Conservation (phyloP, 345 rosid species). For the Murraya koenigii region DNA sequence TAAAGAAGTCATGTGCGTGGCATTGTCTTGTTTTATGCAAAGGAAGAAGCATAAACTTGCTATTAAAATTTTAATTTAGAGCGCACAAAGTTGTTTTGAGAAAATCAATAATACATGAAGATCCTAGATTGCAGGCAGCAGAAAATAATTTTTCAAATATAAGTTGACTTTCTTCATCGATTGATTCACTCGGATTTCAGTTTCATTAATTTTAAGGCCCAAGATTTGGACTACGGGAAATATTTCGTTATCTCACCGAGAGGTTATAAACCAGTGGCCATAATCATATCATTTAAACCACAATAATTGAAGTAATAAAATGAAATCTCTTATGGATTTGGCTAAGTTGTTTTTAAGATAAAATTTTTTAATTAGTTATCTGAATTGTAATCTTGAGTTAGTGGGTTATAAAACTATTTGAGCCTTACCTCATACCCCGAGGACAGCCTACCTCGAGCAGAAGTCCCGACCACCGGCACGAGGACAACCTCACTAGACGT, state of each 20-base stretch:
- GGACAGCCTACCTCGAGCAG: no score
- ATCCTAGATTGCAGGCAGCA: conserved; percentile 23
- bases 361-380: no score
- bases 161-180: conserved; percentile 27
- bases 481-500: no score
- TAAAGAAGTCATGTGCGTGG: conserved; percentile 30
- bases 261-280: neutral
- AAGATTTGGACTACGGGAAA: conserved; percentile 5
- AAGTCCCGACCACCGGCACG: no score
- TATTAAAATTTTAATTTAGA: neutral
- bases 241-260: neutral
- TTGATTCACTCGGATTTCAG: conserved; percentile 22
- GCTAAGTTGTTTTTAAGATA: no score
- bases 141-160: neutral
- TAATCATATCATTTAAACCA: conserved; percentile 7
- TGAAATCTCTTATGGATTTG: neutral
- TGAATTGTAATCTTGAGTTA: no score
- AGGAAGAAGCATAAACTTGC: conserved; percentile 1
- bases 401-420: no score
- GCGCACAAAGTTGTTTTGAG: neutral
- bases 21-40: conserved; percentile 34
- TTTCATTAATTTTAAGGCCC: neutral
- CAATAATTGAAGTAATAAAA: neutral
- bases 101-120: conserved; percentile 2
- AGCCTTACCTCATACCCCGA: no score